Base-by-base conservation (phyloP, 2,329 filamentous ascomycete genomes). In the Calycina marina region DNA sequence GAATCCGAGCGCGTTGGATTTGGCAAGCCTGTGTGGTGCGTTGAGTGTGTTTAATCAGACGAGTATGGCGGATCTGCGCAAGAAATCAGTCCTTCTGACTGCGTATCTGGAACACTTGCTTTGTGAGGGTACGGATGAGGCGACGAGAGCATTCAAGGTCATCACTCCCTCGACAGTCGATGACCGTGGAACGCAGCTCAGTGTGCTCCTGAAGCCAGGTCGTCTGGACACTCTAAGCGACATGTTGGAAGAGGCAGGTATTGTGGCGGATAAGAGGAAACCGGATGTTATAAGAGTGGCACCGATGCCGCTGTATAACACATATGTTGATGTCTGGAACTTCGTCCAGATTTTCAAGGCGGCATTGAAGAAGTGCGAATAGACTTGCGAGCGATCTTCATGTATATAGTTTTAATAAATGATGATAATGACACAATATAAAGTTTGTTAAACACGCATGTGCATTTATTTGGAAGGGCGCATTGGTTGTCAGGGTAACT, bases 221-320 rank as follows among this genome's bases (percentile, higher is more conserved):
- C 49, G 90, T 31, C 56, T 93, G 34, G 81, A 88, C n/a, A 51
- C 51, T 5, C 71, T 92, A 2, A 65, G 72, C 37, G 58, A 61
- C 26, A 64, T 63, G 16, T 53, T 93, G 16, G 71, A 81, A 44
- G 64, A 69, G 9, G 66, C 69, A 2, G 80, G 77, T 1, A 73
- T 90, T 2, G 68, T 92, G 1, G 73, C 81, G 22, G 85, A 93
- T 51, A 80, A 90, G 63, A 64, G 85, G 38, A 82, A 81, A 53
- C 85, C 85, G 1, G 76, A 86, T 50, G 85, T 93, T 11, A 76
- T 93, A 31, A 64, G 85, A 2, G 73, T 92, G 1, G 83, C 85
- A 2, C 84, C 85, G 1, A 77, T 81, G 26, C 84, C 85, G 6
- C 54, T 93, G 43, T 93, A 93, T 56, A 88, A 88, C 48, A 72